Evolutionary conservation across 2,329 filamentous ascomycete genomes (phyloP), one percentile per base, ranked within the genome.

Genomic region (Metarhizium brunneum): DNA sequence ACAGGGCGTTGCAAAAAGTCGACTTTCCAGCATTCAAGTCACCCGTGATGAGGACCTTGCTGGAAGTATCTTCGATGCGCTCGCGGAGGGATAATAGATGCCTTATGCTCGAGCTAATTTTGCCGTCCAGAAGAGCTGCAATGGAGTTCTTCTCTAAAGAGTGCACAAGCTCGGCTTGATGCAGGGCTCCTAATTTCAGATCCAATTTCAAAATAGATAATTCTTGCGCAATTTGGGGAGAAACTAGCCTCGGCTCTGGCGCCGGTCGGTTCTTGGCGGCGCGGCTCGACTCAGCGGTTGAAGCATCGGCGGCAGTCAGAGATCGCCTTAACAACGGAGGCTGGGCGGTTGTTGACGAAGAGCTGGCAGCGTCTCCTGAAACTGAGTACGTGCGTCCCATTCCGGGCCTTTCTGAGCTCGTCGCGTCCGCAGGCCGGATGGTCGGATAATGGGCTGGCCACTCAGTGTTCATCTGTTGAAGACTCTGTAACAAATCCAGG

Each of bases 1-100:
- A 74, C 2, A 99, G 76, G n/a, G 94, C 94, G 71, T 99, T 99
- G 75, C 94, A 99, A 65, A 99, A 99, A 1, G 94, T 99, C 4
- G 94, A 99, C 69, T 99, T 99, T 66, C 94, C 94, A 8, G 94
- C 92, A 67, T 99, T 99, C 54, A 99, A 73, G 68, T 99, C 94
- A 65, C 94, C 94, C 0, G 94, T 99, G 18, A 99, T 86, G 56
- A 99, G 74, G 1, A 99, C 94, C 70, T 99, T 99, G 73, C 92
- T 97, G 4, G 92, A 90, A 0, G 90, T 97, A 70, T 99, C 94
- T 68, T 97, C 94, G 59, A 99, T 99, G 54, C 94, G 86, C 62
- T 97, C 94, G 58, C 91, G 85, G 38, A 99, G 78, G 0, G 89
- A 85, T 55, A 90, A 79, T 1, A 99, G 80, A 71, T 99, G 94